A percentile compares a stretch with the other conserved stretches of the same genome.
These are phyloP conservation scores for Lepraria neglecta DNA, from an alignment of 495 filamentous ascomycete genomes.

Conservation along the genomic window DNA sequence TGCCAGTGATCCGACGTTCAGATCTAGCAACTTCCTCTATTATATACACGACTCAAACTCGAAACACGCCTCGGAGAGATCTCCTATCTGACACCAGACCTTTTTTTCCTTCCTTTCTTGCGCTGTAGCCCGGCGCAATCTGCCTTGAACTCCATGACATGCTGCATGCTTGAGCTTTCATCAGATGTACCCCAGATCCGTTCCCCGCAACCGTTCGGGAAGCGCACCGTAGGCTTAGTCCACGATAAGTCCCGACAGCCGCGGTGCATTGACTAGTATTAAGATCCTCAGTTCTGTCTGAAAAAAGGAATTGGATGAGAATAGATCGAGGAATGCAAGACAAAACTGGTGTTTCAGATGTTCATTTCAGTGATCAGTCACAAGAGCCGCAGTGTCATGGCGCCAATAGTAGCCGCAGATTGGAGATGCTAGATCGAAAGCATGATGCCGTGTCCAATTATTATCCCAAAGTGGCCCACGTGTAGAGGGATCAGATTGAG, in stretches of 20 bases:
- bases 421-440: background rate
- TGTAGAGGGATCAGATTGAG: conserved; percentile 15
- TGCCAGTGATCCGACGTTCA: background rate
- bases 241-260: conserved; percentile 12
- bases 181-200: conserved; percentile 16
- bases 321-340: conserved; percentile 2
- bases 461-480: conserved; percentile 9
- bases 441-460: conserved; percentile 12
- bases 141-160: conserved; percentile 9
- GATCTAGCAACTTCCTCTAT: background rate
- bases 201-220: conserved; percentile 18
- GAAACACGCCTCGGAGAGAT: background rate
- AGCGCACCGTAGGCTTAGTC: conserved; percentile 17
- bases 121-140: conserved; percentile 8
- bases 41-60: background rate
- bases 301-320: background rate
- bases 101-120: conserved; percentile 8
- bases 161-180: conserved; percentile 9
- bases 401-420: conserved; percentile 15
- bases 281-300: conserved; percentile 2
- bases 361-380: background rate
- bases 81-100: background rate
- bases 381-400: conserved; percentile 21
- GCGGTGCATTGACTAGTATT: conserved; percentile 8
- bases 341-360: conserved; percentile 18